Percentiles rank a stretch among this genome's conserved stretches.
These are phyloP conservation scores for Comarum palustre DNA, from an alignment of 306 rosid species.

Conservation along the genomic window DNA sequence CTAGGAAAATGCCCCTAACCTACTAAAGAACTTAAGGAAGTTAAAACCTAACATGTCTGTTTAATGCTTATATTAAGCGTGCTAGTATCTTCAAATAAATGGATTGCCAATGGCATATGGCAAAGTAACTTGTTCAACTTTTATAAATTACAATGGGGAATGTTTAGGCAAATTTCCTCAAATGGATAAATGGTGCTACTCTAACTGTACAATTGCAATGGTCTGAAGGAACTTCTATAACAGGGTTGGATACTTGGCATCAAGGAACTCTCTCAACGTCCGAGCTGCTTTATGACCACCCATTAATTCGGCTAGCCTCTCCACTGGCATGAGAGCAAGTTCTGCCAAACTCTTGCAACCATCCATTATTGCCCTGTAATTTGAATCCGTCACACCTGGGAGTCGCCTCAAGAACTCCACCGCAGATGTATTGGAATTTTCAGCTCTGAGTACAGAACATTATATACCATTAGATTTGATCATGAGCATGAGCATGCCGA, in stretches of 20 bases:
- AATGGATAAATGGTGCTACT: background rate
- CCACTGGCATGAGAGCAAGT: constrained; percentile 77
- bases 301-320: constrained; percentile 72
- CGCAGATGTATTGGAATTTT: constrained; percentile 88
- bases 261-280: constrained; percentile 84
- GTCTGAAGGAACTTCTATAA: constrained; percentile 34
- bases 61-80: background rate
- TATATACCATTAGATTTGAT: constrained; percentile 18
- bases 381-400: constrained; percentile 86
- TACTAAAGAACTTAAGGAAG: too few relatives aligned
- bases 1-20: too few relatives aligned
- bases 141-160: background rate
- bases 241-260: constrained; percentile 93
- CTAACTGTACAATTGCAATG: constrained; percentile 8
- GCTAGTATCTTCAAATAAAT: background rate
- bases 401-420: constrained; percentile 91
- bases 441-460: constrained; percentile 55
- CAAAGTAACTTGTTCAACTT: background rate
- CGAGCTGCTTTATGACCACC: constrained; percentile 96
- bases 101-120: background rate
- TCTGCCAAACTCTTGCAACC: constrained; percentile 86
- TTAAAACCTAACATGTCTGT: background rate
- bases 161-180: background rate
- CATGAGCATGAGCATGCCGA: background rate
- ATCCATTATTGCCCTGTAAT: constrained; percentile 85